Conservation (phyloP, 1,284 basidiomycete species). For the Cystobasidium sp. region DNA sequence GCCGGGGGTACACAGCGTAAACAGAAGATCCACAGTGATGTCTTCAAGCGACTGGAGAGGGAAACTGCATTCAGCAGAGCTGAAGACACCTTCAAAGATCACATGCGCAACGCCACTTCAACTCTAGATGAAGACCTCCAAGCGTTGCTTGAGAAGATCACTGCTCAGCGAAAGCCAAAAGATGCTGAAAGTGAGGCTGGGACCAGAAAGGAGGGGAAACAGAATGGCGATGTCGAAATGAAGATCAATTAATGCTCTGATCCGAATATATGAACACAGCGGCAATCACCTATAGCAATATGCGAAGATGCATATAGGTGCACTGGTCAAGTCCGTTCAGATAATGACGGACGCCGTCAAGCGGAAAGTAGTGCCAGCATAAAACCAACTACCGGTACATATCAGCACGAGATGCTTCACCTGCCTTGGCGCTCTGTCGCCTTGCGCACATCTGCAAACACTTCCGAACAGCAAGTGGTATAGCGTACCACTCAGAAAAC, state of each 20-base stretch:
- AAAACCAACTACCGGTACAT: too few species aligned
- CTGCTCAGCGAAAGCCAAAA: background rate
- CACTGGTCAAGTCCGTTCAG: too few species aligned
- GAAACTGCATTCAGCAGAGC: constrained; percentile 33
- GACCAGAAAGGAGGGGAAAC: too few species aligned
- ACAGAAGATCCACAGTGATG: constrained; percentile 5
- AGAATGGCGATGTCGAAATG: constrained; percentile 1
- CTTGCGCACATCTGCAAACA: too few species aligned
- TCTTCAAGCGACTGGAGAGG: constrained; percentile 6
- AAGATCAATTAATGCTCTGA: background rate
- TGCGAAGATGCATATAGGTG: too few species aligned
- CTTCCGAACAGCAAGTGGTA: too few species aligned
- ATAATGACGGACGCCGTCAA: too few species aligned
- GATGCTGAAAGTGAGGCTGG: background rate
- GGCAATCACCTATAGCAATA: background rate
- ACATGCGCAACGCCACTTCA: background rate
- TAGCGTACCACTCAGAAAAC: too few species aligned
- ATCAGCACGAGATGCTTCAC: too few species aligned
- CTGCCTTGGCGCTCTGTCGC: too few species aligned
- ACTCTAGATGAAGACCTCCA: background rate
- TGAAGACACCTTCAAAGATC: constrained; percentile 1
- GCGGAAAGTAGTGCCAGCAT: too few species aligned
- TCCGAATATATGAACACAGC: background rate
- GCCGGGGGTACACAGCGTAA: background rate
- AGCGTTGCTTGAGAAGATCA: background rate